Conservation (phyloP, 805 yeast genomes). For the Saccharomycopsis olivae region DNA sequence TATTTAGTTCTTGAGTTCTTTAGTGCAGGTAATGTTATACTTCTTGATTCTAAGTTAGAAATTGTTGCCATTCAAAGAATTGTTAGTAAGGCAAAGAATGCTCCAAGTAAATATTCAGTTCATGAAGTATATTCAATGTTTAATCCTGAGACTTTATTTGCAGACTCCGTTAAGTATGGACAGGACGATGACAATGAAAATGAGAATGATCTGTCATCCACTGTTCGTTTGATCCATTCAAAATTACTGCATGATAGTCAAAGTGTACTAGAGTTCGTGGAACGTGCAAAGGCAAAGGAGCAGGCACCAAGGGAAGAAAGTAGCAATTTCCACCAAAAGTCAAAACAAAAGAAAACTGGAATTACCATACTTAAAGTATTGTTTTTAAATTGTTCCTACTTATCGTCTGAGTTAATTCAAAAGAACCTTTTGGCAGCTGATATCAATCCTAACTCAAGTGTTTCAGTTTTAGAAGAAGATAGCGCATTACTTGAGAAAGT, state of each 20-base stretch:
- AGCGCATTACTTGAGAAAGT: constrained; percentile 24
- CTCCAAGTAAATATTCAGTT: constrained; percentile 50
- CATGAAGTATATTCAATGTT: constrained; percentile 62
- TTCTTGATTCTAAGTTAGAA: constrained; percentile 57
- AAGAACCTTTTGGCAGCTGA: constrained; percentile 38
- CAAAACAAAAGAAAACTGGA: constrained; percentile 25
- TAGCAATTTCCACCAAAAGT: constrained; percentile 9
- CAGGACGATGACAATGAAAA: constrained; percentile 5
- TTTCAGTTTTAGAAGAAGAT: constrained; percentile 26
- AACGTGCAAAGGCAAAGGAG: constrained; percentile 22
- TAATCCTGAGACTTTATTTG: constrained; percentile 38
- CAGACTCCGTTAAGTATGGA: constrained; percentile 15
- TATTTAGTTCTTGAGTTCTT: constrained; percentile 83
- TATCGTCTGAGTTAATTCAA: constrained; percentile 71
- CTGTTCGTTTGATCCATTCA: neutral
- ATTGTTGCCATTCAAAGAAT: constrained; percentile 69
- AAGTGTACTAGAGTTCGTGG: too few relatives aligned
- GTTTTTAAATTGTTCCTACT: constrained; percentile 56
- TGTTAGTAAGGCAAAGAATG: constrained; percentile 62
- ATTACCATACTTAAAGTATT: constrained; percentile 60
- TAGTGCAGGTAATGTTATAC: constrained; percentile 85
- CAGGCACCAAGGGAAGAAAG: constrained; percentile 4
- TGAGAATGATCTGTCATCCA: neutral
- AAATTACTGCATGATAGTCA: too few relatives aligned
- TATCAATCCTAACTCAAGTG: constrained; percentile 35